Percentiles rank a stretch among this genome's conserved stretches.
Conservation (phyloP, 1,284 basidiomycete genomes). For the Clitocybe nebularis region DNA sequence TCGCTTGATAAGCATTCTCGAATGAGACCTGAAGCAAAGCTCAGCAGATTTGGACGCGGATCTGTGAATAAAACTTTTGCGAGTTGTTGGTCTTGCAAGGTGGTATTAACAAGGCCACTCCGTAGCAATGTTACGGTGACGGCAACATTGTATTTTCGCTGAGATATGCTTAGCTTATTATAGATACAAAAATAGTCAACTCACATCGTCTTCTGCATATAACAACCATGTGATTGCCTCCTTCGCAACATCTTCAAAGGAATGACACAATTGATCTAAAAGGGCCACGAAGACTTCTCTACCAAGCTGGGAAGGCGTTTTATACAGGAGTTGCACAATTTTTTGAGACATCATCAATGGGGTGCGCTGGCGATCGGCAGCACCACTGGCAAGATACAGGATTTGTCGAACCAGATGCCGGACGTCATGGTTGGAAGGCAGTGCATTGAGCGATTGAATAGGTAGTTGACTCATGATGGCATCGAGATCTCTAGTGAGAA, state of each 20-base stretch:
- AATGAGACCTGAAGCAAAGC: conserved; percentile 83
- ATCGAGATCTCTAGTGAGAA: conserved; percentile 77
- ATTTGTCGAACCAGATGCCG: conserved; percentile 82
- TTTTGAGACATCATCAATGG: conserved; percentile 93
- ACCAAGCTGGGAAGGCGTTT: conserved; percentile 77
- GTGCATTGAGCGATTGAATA: conserved; percentile 56
- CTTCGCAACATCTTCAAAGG: conserved; percentile 90
- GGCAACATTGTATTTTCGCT: conserved; percentile 95
- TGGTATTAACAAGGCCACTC: conserved; percentile 76
- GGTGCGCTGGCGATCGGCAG: conserved; percentile 79
- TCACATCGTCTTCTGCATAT: conserved; percentile 93
- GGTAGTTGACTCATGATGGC: conserved; percentile 70
- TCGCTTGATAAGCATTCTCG: conserved; percentile 83
- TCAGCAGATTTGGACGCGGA: conserved; percentile 73
- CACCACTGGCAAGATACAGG: conserved; percentile 73
- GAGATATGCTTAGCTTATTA: conserved; percentile 11
- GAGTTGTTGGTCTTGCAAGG: conserved; percentile 87
- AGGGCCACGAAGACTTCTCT: conserved; percentile 90
- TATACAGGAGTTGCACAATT: conserved; percentile 86
- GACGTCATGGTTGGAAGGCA: conserved; percentile 84
- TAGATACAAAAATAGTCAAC: conserved; percentile 20
- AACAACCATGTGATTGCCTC: conserved; percentile 97
- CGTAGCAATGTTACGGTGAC: conserved; percentile 89
- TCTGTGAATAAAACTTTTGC: conserved; percentile 85
- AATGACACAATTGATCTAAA: conserved; percentile 85